These are phyloP conservation scores for Penicillium coprophilum DNA, from an alignment of 495 filamentous ascomycete species.

Conservation along the genomic window DNA sequence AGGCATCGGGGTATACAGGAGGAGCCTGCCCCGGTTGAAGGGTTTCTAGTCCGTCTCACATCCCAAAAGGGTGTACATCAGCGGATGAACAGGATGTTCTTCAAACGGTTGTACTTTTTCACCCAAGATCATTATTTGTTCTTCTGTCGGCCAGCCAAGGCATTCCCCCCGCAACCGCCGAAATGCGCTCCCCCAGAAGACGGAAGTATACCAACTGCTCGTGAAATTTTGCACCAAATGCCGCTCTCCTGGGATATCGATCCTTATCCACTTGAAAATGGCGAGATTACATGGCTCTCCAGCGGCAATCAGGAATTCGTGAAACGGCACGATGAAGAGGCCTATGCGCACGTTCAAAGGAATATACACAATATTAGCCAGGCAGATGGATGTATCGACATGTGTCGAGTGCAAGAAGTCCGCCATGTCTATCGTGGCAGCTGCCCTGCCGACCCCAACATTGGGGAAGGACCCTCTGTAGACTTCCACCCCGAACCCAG, in stretches of 20 bases:
- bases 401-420: constrained; percentile 57
- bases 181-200: constrained; percentile 36
- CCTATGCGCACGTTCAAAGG: constrained; percentile 60
- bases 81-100: constrained; percentile 63
- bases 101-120: constrained; percentile 69
- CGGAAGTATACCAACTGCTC: constrained; percentile 51
- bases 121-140: constrained; percentile 67
- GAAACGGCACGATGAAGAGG: constrained; percentile 56
- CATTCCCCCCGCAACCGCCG: constrained; percentile 65
- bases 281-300: constrained; percentile 59
- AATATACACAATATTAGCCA: constrained; percentile 58
- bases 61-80: constrained; percentile 62
- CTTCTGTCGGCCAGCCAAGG: constrained; percentile 65
- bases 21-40: constrained; percentile 69
- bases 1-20: constrained; percentile 39
- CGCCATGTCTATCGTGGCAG: constrained; percentile 54
- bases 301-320: constrained; percentile 44
- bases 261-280: constrained; percentile 58
- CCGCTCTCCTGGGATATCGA: constrained; percentile 65
- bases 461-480: constrained; percentile 49
- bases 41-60: constrained; percentile 69
- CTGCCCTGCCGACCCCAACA: constrained; percentile 49
- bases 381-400: constrained; percentile 67
- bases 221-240: constrained; percentile 55
- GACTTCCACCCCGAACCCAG: constrained; percentile 49